Evolutionary conservation across 352 stramenopile species (phyloP).

Genomic region (Pythium scleroteichum): DNA sequence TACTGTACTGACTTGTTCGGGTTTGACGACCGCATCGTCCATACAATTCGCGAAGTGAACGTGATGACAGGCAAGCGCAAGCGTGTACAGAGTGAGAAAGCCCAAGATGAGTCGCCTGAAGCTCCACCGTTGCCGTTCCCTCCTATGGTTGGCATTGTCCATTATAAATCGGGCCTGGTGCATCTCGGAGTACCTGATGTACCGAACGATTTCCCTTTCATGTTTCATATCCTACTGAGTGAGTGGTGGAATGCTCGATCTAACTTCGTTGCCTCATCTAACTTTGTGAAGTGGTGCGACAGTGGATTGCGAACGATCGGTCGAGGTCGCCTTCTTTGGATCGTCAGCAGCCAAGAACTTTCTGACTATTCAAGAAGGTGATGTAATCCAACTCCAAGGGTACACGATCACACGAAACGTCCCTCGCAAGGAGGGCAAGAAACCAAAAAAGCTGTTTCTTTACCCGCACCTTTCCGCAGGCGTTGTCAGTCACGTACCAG

Average conservation of each 20-base stretch:
- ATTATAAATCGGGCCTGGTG: constrained; percentile 55
- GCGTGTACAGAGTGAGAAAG: constrained; percentile 3
- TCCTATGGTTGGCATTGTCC: constrained; percentile 53
- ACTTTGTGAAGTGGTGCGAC: too few relatives aligned
- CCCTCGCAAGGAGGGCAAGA: not conserved
- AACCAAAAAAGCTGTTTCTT: constrained; percentile 21
- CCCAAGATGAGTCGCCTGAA: not conserved
- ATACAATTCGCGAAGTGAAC: constrained; percentile 24
- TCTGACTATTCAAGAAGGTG: constrained; percentile 51
- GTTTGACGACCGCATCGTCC: constrained; percentile 7
- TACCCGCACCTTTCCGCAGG: constrained; percentile 21
- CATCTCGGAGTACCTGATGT: constrained; percentile 46
- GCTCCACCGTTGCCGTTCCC: constrained; percentile 5
- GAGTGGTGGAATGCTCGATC: too few relatives aligned
- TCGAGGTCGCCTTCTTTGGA: constrained; percentile 70
- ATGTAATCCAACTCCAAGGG: constrained; percentile 54
- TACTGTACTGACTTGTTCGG: constrained; percentile 29
- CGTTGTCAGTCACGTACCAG: constrained; percentile 25
- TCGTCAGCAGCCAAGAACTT: constrained; percentile 66
- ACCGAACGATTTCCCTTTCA: constrained; percentile 60
- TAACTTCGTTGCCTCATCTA: too few relatives aligned
- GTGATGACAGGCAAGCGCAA: constrained; percentile 16
- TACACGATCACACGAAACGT: constrained; percentile 29
- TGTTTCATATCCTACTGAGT: constrained; percentile 67
- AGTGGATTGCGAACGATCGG: constrained; percentile 45